Base-by-base conservation (phyloP, 106 monocot genomes). In the Dioscorea dumetorum region DNA sequence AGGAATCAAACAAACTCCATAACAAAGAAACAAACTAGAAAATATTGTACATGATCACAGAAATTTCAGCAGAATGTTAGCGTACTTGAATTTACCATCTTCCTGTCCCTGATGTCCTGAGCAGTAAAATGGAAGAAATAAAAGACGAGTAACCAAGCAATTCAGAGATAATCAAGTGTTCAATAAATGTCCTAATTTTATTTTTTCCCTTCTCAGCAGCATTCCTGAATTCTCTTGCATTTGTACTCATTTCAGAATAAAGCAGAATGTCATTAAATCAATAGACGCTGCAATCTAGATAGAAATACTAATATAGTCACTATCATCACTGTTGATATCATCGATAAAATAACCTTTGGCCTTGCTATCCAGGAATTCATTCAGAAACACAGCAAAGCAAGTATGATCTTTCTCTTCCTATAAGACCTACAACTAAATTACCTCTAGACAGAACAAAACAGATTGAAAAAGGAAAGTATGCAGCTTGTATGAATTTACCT, bases 251-350 rank as follows among this genome's bases (percentile, higher is more conserved):
- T 10, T 41, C 41, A 41, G 41, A 10, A 41, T 41, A 41, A 41
- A 41, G 5, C 6, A 41, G 10, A 6, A 41, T 41, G 0, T 8
- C 5, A 0, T 41, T 41, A 6, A 1, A 41, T 8, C 41, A 41
- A 41, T 41, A 41, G 41, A 41, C 41, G 6, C 5, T 41, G 6
- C 41, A 41, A 41, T 41, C 41, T 41, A 41, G 9, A 41, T 41
- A 41, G 10, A 41, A 41, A 5, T 3, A 41, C 6, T 10, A 33
- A 63, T 63, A 33, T 60, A 12, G 22, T 60, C 60, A 60, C 22
- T 63, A 63, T 63, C 32, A 63, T 63, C 63, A 35, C 35, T 63
- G 35, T 63, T 8, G 63, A 63, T 63, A 35, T 63, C 41, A 17
- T 5, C 63, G 34, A 63, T 16, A 63, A 63, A 16, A 63, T 63